Base-by-base conservation (phyloP, 768 basidiomycete genomes). In the Mycena polygramma region DNA sequence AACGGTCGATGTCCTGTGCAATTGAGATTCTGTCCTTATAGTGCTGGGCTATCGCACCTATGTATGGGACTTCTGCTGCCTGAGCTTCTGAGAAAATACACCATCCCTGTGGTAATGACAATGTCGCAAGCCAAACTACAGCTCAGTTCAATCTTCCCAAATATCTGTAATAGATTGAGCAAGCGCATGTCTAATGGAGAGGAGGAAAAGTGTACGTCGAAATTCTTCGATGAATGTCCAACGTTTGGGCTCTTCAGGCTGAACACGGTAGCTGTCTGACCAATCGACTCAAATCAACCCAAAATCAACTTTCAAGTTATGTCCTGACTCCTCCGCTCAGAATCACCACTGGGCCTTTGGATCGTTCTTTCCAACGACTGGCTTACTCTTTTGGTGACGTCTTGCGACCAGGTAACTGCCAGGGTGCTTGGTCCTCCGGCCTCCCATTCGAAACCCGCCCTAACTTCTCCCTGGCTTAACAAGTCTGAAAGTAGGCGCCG, bases 101-200 rank as follows among this genome's bases (percentile, higher is more conserved):
- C 51, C 61, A 63, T 63, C 3, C 49, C 49, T 6, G 35, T 36
- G 41, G 51, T 52, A 26, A 63, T 63, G 6, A 53, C 13, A 51
- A 53, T 7, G 14, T 63, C 61, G 39, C 61, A 63, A 8, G 49
- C 61, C 4, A 63, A 22, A 53, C 61, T 63, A 19, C 37, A 63
- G 49, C 8, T 41, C 7, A 63, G 51, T 41, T 63, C 61, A 8
- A 63, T 26, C 26, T 19, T 63, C 20, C 61, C 49, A 4, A 37
- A 48, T 7, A 53, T 53, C 60, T 63, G 24, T 11, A 62, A 2
- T 36, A 37, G 11, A 43, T 8, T 59, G 10, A 57, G 17, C 36
- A 39, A 14, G 26, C 1, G 7, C 22, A 19, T 35, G 30, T n/a
- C n/a, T n/a, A n/a, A 35, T 2, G 24, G 15, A 11, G 45, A 60